phyloP scores from a whole-genome alignment of 73 alveolate genomes.

The Paramecium primaurelia region DNA sequence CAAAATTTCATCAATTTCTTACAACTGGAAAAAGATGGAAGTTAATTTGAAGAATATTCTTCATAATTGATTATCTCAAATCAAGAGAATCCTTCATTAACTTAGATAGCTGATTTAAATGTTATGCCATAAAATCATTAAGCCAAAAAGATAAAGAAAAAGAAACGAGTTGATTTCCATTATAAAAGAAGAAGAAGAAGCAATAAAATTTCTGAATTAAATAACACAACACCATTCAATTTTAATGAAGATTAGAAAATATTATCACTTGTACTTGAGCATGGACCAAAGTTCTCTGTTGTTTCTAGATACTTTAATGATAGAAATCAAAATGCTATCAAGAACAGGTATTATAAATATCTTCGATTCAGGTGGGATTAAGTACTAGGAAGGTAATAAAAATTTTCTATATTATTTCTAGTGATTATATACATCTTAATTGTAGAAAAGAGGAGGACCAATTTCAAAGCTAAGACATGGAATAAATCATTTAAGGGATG shows the following conservation, averaged over 20 bases:
- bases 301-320: not conserved
- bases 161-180: not conserved
- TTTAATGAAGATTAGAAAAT: not conserved
- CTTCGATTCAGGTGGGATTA: constrained; percentile 18
- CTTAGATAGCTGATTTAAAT: not conserved
- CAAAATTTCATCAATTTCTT: not conserved
- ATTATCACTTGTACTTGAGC: not conserved
- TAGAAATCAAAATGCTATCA: not conserved
- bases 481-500: not conserved
- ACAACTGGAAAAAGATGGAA: not conserved
- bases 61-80: not conserved
- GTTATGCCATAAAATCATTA: not conserved
- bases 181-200: not conserved
- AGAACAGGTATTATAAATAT: constrained; percentile 31
- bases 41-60: not conserved
- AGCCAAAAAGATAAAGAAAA: not conserved
- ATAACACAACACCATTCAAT: not conserved
- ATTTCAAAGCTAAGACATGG: not conserved
- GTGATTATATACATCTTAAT: not conserved
- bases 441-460: not conserved
- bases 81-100: not conserved
- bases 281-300: not conserved
- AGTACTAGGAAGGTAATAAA: not conserved
- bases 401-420: not conserved
- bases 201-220: not conserved